Percentiles rank a stretch among this genome's conserved stretches.
These are phyloP conservation scores for Hypoxylon sp. DNA, from an alignment of 2,329 filamentous ascomycete genomes.

Conservation along the genomic window DNA sequence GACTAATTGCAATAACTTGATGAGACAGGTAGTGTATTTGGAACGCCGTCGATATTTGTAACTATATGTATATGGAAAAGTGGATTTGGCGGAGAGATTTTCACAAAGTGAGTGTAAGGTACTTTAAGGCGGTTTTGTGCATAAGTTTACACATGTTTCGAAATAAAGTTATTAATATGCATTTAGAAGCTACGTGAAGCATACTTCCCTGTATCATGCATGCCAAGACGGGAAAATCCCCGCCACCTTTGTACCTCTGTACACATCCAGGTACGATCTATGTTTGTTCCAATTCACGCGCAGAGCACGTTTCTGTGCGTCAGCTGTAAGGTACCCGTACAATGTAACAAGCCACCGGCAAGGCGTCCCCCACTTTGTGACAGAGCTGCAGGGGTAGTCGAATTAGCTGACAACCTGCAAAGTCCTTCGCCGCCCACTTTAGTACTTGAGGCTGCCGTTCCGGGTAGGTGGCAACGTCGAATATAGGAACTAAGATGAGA, in stretches of 20 bases:
- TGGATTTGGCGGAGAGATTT: not conserved
- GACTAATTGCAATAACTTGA: not conserved
- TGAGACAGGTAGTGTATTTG: not conserved
- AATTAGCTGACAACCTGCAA: slow-evolving; percentile 7
- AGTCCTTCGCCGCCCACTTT: slow-evolving; percentile 5
- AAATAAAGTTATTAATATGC: too few species aligned
- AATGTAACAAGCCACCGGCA: slow-evolving; percentile 36
- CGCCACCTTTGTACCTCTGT: slow-evolving; percentile 1
- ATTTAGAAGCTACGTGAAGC: too few species aligned
- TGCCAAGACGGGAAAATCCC: slow-evolving; percentile 22
- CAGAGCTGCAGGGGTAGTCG: slow-evolving; percentile 20
- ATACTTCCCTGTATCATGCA: too few species aligned
- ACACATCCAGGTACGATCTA: slow-evolving; percentile 12
- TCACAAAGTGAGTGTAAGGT: not conserved
- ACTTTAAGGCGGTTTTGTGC: not conserved
- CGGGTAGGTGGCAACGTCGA: not conserved
- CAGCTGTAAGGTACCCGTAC: slow-evolving; percentile 28
- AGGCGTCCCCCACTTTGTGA: slow-evolving; percentile 13
- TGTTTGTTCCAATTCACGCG: slow-evolving; percentile 14
- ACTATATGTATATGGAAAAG: not conserved
- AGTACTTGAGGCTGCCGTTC: slow-evolving; percentile 11
- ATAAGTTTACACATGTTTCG: not conserved
- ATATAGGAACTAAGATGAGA: slow-evolving; percentile 22
- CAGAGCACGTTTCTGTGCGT: slow-evolving; percentile 22
- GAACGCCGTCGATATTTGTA: not conserved